Percentiles rank a stretch among this genome's conserved stretches.
Evolutionary conservation across 2,329 filamentous ascomycete genomes (phyloP).

Genomic region (Coniochaeta ligniaria): DNA sequence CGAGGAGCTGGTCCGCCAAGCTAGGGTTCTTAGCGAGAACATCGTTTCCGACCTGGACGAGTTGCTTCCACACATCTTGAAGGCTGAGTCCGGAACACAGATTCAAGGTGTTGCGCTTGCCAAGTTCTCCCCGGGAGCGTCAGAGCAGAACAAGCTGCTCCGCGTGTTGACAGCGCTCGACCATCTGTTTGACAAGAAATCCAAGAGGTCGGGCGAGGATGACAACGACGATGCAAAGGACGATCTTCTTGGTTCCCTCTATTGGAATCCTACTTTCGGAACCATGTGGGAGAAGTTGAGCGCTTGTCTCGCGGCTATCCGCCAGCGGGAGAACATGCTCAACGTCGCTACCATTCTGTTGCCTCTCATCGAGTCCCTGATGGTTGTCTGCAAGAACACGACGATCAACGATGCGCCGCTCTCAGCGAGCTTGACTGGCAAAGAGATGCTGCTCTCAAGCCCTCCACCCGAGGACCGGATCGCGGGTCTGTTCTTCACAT

Average conservation of each 20-base stretch:
- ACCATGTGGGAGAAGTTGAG: conserved; percentile 90
- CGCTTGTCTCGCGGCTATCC: conserved; percentile 79
- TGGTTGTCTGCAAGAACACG: conserved; percentile 99
- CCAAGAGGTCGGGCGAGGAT: conserved; percentile 42
- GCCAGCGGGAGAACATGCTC: conserved; percentile 88
- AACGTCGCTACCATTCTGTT: conserved; percentile 94
- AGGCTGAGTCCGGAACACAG: conserved; percentile 82
- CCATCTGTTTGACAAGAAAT: conserved; percentile 84
- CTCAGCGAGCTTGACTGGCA: conserved; percentile 38
- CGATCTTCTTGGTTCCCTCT: conserved; percentile 78
- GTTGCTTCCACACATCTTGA: conserved; percentile 77
- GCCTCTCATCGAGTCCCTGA: conserved; percentile 89
- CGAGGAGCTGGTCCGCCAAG: conserved; percentile 84
- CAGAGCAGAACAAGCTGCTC: conserved; percentile 92
- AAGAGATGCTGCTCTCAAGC: conserved; percentile 68
- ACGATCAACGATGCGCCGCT: conserved; percentile 61
- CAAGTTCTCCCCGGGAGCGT: conserved; percentile 93
- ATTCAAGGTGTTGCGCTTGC: conserved; percentile 89
- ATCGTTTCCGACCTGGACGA: conserved; percentile 81
- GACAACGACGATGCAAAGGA: conserved; percentile 58
- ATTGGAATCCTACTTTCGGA: conserved; percentile 85
- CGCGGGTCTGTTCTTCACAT: conserved; percentile 89
- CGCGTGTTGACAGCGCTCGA: conserved; percentile 90
- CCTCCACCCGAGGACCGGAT: conserved; percentile 74
- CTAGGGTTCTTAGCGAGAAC: conserved; percentile 73